phyloP scores from a whole-genome alignment of 768 basidiomycete genomes.

The Tricholoma matsutake region DNA sequence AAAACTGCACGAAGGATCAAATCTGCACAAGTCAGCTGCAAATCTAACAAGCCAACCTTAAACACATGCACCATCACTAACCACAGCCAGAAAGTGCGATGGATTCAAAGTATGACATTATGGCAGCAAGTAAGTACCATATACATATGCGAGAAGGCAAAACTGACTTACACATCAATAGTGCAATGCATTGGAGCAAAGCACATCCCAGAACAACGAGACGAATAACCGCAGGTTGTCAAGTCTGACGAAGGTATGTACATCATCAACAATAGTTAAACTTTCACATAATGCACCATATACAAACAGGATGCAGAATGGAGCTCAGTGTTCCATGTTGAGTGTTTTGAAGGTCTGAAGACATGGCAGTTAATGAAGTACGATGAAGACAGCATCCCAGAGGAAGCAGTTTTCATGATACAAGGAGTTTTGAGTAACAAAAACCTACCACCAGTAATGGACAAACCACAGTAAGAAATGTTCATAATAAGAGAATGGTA shows the following conservation, averaged over 20 bases:
- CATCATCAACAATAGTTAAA: neutral
- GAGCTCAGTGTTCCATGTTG: neutral
- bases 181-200: neutral
- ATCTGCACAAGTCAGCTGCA: neutral
- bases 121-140: neutral
- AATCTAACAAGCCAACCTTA: neutral
- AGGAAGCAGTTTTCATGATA: constrained; percentile 6
- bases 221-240: neutral
- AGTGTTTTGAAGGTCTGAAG: neutral
- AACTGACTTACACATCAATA: neutral
- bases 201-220: neutral
- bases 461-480: neutral
- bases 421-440: constrained; percentile 3
- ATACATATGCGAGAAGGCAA: neutral
- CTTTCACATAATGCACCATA: neutral
- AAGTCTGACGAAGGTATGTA: neutral
- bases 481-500: neutral
- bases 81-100: neutral
- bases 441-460: neutral
- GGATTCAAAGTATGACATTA: neutral
- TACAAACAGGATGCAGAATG: neutral
- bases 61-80: neutral
- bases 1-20: neutral
- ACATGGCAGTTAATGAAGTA: neutral
- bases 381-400: neutral